These are phyloP conservation scores for Talaromyces borbonicus DNA, from an alignment of 495 filamentous ascomycete genomes.

Conservation along the genomic window DNA sequence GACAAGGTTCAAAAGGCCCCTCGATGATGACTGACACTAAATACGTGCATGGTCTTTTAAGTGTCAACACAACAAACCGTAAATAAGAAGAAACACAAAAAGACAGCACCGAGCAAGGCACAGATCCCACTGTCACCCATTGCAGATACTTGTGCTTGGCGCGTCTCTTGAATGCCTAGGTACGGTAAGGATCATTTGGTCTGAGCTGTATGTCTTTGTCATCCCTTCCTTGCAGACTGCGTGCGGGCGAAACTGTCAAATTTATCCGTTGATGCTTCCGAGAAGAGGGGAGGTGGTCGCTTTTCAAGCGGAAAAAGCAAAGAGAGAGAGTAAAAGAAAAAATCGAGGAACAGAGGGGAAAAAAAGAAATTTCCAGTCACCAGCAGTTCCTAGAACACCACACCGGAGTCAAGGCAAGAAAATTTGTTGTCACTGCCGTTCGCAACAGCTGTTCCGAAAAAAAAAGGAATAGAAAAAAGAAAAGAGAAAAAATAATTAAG, in stretches of 20 bases:
- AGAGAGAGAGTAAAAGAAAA: conserved; percentile 1
- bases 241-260: background rate
- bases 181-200: too few species aligned
- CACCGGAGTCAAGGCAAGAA: background rate
- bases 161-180: too few species aligned
- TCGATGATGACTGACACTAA: background rate
- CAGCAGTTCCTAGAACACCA: background rate
- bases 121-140: too few species aligned
- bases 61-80: too few species aligned
- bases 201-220: background rate
- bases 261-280: background rate
- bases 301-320: background rate
- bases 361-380: background rate
- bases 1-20: background rate
- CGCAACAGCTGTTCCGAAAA: too few species aligned
- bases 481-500: background rate
- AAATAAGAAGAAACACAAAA: too few species aligned
- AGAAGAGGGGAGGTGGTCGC: background rate
- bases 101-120: too few species aligned
- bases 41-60: conserved; percentile 2
- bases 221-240: conserved; percentile 1
- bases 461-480: background rate
- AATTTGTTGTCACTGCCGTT: too few species aligned
- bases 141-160: too few species aligned
- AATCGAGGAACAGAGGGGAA: background rate